These are phyloP conservation scores for Lasiosphaeria miniovina DNA, from an alignment of 495 filamentous ascomycete genomes.

Conservation along the genomic window DNA sequence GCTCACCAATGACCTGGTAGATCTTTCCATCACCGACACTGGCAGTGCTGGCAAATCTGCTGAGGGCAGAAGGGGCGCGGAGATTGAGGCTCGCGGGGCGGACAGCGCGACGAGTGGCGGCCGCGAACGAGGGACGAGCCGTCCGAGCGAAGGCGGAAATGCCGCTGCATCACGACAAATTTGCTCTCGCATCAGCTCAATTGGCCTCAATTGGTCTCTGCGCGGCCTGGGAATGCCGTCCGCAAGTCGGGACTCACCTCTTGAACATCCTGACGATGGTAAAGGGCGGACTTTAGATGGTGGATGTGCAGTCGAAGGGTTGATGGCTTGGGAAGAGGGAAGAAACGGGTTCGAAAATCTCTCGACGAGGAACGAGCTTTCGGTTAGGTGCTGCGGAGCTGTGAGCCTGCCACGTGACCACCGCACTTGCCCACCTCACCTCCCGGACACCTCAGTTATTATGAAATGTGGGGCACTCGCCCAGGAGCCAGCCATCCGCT, in stretches of 20 bases:
- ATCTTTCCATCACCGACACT: constrained; percentile 71
- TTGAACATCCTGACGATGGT: constrained; percentile 78
- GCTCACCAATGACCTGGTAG: constrained; percentile 62
- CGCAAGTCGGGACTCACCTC: constrained; percentile 59
- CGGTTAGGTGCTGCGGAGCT: constrained; percentile 39
- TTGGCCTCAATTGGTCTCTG: constrained; percentile 30
- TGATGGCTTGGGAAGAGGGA: constrained; percentile 38
- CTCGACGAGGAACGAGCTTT: constrained; percentile 31
- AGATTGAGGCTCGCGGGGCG: constrained; percentile 61
- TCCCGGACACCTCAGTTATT: not conserved
- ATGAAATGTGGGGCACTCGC: not conserved
- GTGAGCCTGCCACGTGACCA: constrained; percentile 27
- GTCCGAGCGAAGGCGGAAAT: constrained; percentile 77
- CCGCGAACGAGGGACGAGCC: constrained; percentile 68
- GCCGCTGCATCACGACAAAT: constrained; percentile 56
- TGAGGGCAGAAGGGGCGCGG: constrained; percentile 52
- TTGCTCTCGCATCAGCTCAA: constrained; percentile 42
- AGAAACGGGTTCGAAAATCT: constrained; percentile 41
- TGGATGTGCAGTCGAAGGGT: constrained; percentile 33
- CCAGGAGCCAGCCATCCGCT: too few species aligned
- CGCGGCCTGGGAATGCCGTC: constrained; percentile 12
- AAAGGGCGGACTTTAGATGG: constrained; percentile 45
- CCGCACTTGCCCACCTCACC: not conserved
- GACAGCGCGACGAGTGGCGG: constrained; percentile 64
- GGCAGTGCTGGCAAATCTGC: constrained; percentile 69